Evolutionary conservation across 306 rosid species (phyloP).

Genomic region (Parietaria judaica): DNA sequence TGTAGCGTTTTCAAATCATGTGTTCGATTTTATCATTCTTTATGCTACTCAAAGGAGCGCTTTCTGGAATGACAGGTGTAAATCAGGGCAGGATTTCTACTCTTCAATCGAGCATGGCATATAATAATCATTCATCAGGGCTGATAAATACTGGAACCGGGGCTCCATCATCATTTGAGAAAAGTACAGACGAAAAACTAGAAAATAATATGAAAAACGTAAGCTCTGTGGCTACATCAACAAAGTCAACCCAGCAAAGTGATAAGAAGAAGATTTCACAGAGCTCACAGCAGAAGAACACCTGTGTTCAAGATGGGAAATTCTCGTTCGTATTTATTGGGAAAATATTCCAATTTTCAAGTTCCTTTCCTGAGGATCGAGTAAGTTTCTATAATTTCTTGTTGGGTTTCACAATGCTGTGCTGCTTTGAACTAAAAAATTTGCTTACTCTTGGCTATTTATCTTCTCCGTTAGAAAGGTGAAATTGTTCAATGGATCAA

Average conservation of each 20-base stretch:
- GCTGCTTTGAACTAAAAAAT: not conserved
- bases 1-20: slow-evolving; percentile 15
- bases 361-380: slow-evolving; percentile 68
- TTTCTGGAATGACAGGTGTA: slow-evolving; percentile 22
- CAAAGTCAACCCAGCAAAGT: slow-evolving; percentile 25
- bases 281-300: slow-evolving; percentile 28
- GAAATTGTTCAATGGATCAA: slow-evolving; percentile 78
- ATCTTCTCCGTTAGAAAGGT: slow-evolving; percentile 50
- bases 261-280: slow-evolving; percentile 21
- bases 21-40: slow-evolving; percentile 22
- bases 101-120: slow-evolving; percentile 33
- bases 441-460: slow-evolving; percentile 5
- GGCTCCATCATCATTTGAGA: slow-evolving; percentile 37
- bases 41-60: slow-evolving; percentile 37
- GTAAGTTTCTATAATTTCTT: slow-evolving; percentile 36
- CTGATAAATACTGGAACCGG: slow-evolving; percentile 30
- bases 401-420: slow-evolving; percentile 1
- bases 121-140: slow-evolving; percentile 26
- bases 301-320: slow-evolving; percentile 37
- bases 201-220: slow-evolving; percentile 29
- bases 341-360: slow-evolving; percentile 59
- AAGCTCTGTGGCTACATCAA: slow-evolving; percentile 24
- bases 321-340: slow-evolving; percentile 51
- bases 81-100: slow-evolving; percentile 41
- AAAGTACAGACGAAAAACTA: slow-evolving; percentile 32